Base-by-base conservation (phyloP, 257 asterid species). In the Fraxinus quadrangulata region DNA sequence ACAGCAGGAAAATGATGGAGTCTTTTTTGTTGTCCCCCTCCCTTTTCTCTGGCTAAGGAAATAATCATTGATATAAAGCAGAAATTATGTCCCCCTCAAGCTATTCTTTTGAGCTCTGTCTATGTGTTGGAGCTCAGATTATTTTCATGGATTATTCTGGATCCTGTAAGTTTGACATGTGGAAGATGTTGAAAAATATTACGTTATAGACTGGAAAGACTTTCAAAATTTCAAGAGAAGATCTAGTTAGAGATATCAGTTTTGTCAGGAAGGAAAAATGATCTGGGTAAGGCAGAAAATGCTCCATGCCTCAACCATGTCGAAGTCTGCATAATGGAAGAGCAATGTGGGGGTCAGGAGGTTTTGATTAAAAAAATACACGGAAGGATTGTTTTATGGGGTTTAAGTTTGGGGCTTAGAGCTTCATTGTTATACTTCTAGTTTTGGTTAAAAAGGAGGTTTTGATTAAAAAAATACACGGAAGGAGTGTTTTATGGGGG, bases 1-100 rank as follows among this genome's bases (percentile, higher is more conserved):
- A 68, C 71, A 12, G 6, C 21, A 65, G 39, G 63, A 67, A 65
- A 71, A 24, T 76, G 71, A 67, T 76, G 5, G 16, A 1, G 42
- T 10, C 14, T 4, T 42, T 70, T 9, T 70, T n/a, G 2, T 21
- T 70, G 17, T n/a, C 16, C 51, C 17, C 7, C 49, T 36, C 33
- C 3, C 47, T 21, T 21, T 39, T 42, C 23, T 17, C 26, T 21
- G 8, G 65, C 23, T 17, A 19, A n/a, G 8, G 26, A 54, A 54
- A 54, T 5, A 5, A 17, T 54, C 23, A 17, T 54, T 54, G 5
- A 54, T 54, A 11, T 40, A 40, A 40, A 40, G 16, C 14, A 40
- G 14, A 40, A 40, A 40, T 40, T 10, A 40, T 40, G 14, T 40
- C 12, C 1, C 10, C 47, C 14, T 40, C 47, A 37, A 36, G 40